Conservation (phyloP, 2,329 filamentous ascomycete species). For the Fusarium globosum region DNA sequence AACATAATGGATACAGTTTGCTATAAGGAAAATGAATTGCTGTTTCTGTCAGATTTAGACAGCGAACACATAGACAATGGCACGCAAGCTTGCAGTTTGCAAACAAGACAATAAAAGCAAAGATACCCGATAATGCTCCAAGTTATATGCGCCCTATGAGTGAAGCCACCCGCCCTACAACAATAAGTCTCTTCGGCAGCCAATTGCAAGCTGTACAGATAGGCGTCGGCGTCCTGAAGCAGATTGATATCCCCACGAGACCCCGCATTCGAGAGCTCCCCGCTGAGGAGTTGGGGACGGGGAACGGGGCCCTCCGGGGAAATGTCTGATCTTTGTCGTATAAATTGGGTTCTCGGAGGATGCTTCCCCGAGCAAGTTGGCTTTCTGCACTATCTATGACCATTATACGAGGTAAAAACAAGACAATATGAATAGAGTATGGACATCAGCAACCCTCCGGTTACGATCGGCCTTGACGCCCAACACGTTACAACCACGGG, state of each 20-base stretch:
- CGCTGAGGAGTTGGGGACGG: slow-evolving; percentile 3
- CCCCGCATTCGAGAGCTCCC: slow-evolving; percentile 37
- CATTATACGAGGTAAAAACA: neutral
- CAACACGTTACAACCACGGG: slow-evolving; percentile 16
- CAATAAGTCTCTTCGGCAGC: slow-evolving; percentile 2
- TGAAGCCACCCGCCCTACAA: slow-evolving; percentile 20
- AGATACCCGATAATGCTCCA: slow-evolving; percentile 37
- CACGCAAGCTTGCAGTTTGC: slow-evolving; percentile 37
- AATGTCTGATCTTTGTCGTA: slow-evolving; percentile 2
- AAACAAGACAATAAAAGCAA: slow-evolving; percentile 33
- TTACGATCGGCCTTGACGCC: slow-evolving; percentile 24
- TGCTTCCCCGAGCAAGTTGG: neutral
- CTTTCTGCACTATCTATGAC: slow-evolving; percentile 7
- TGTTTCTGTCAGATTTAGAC: slow-evolving; percentile 20
- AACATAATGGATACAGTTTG: slow-evolving; percentile 19
- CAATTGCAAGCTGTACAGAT: slow-evolving; percentile 18
- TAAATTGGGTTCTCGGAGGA: slow-evolving; percentile 6
- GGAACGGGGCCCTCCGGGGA: slow-evolving; percentile 1
- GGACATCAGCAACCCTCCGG: slow-evolving; percentile 26
- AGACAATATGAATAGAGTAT: slow-evolving; percentile 30
- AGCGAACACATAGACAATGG: slow-evolving; percentile 31
- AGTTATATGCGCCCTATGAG: slow-evolving; percentile 17
- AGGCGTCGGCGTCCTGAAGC: slow-evolving; percentile 12
- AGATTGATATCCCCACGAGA: slow-evolving; percentile 29
- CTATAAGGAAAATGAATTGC: slow-evolving; percentile 13